Evolutionary conservation across 352 stramenopile species (phyloP), one percentile per base, ranked within the genome.

Genomic region (Phytophthora sp.): DNA sequence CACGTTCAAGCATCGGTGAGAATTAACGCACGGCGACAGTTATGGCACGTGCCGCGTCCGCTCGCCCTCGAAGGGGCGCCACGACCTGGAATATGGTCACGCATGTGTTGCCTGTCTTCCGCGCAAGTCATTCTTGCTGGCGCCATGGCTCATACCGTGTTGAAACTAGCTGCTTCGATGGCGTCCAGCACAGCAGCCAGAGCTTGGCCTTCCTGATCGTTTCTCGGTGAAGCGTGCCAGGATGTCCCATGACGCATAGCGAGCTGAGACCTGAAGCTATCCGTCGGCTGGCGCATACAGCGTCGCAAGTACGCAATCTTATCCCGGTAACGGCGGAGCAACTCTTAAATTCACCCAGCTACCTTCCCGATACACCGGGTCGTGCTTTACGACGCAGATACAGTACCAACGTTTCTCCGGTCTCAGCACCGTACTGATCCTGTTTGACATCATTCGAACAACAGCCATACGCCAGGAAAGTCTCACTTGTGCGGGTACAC

Each of bases 391-490:
- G n/a, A n/a, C n/a, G n/a, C n/a, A n/a, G n/a, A n/a, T n/a, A 74
- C 52, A 64, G 50, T 56, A 44, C 16, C 26, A 52, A 24, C 66
- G 65, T 69, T 74, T 66, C 51, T 16, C 20, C 20, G 11, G 29
- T 46, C 49, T 54, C 52, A 58, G n/a, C 46, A 70, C 55, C 21
- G 55, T 55, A 57, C 56, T 47, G 46, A 45, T 57, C 36, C 50
- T n/a, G n/a, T n/a, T 59, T 46, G 39, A 27, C 31, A 63, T 63
- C 56, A 63, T 65, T 66, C 60, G 60, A 74, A 69, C 54, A 70
- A 70, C 41, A 59, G 50, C 42, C 31, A 41, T 27, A 39, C 26
- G n/a, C n/a, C n/a, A n/a, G n/a, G n/a, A n/a, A n/a, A n/a, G n/a
- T n/a, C n/a, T n/a, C n/a, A n/a, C n/a, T n/a, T n/a, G n/a, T n/a